Percentiles rank a stretch among this genome's conserved stretches.
These are phyloP conservation scores for Pseudisothecium myosuroides DNA, from an alignment of 225 moss, liverwort and hornwort genomes.

Conservation along the genomic window DNA sequence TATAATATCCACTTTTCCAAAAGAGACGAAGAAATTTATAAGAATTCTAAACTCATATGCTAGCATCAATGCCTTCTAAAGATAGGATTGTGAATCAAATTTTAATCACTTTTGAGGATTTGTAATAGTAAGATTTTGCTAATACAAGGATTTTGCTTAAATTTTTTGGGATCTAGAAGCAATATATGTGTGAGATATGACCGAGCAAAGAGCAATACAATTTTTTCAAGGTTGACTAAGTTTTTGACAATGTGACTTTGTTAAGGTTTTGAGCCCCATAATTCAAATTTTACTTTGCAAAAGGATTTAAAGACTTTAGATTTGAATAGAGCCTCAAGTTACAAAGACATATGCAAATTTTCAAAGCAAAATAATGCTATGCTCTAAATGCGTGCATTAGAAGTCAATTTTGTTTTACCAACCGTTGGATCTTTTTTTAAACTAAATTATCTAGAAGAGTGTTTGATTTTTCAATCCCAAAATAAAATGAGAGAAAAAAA, in stretches of 20 bases:
- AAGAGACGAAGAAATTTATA: too few species aligned
- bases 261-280: background rate
- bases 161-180: background rate
- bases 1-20: too few species aligned
- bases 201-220: rapidly evolving
- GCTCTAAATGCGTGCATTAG: rapidly evolving
- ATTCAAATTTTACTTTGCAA: background rate
- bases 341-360: background rate
- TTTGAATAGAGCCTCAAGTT: background rate
- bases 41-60: too few species aligned
- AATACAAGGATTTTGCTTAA: background rate
- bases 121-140: too few species aligned
- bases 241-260: background rate
- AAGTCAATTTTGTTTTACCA: background rate
- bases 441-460: background rate
- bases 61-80: too few species aligned
- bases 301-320: background rate
- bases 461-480: background rate
- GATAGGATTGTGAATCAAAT: too few species aligned
- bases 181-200: background rate
- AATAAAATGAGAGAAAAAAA: background rate
- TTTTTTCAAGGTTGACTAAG: background rate
- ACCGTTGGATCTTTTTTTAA: background rate
- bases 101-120: too few species aligned
- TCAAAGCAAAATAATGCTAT: background rate